Evolutionary conservation across 306 rosid genomes (phyloP).

Genomic region (Urtica urens): DNA sequence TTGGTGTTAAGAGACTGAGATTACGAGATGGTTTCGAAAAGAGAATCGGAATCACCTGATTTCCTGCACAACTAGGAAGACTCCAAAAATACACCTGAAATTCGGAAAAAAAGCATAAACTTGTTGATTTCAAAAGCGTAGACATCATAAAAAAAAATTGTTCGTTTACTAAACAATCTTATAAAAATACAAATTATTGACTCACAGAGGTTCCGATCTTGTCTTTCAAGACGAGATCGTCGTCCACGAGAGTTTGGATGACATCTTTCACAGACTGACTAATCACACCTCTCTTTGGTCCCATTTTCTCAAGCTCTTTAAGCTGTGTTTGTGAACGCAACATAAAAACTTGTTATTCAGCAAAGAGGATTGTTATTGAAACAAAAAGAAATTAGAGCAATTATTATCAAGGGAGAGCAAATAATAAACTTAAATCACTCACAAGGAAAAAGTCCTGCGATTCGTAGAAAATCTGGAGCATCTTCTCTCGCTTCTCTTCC

Average conservation of each 20-base stretch:
- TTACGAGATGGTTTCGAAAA: not conserved
- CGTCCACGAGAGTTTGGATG: conserved; percentile 87
- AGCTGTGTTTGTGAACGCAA: conserved; percentile 41
- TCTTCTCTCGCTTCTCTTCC: conserved; percentile 98
- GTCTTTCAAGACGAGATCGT: conserved; percentile 84
- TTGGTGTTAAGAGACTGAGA: not conserved
- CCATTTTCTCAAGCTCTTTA: conserved; percentile 91
- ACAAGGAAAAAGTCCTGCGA: conserved; percentile 88
- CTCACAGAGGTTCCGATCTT: conserved; percentile 98
- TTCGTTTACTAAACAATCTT: not conserved
- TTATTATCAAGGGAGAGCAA: not conserved
- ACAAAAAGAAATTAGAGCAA: not conserved
- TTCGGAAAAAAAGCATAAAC: not conserved
- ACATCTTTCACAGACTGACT: conserved; percentile 94
- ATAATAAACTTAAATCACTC: conserved; percentile 8
- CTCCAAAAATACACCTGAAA: conserved; percentile 93
- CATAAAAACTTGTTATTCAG: not conserved
- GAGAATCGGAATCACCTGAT: conserved; percentile 52
- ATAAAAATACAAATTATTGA: conserved; percentile 15
- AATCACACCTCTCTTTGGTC: conserved; percentile 85
- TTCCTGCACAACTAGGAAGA: conserved; percentile 94
- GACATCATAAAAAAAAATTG: not conserved
- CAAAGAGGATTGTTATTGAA: not conserved
- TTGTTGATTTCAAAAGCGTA: not conserved
- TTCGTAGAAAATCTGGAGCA: conserved; percentile 86